phyloP scores from a whole-genome alignment of 2,329 filamentous ascomycete genomes.

The Penicillium sp. region DNA sequence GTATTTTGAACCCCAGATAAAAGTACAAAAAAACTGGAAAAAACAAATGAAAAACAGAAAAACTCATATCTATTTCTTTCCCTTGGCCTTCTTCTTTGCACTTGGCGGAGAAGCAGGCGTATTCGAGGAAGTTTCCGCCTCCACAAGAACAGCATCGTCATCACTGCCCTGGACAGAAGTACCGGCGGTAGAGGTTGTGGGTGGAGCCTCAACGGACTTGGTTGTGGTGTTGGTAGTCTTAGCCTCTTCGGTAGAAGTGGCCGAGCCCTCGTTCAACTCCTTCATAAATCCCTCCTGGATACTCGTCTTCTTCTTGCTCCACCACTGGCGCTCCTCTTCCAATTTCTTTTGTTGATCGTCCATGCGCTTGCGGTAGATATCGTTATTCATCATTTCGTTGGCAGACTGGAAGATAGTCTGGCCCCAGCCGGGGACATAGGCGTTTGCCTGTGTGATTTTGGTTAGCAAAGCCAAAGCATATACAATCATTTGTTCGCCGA shows the following conservation, averaged over 20 bases:
- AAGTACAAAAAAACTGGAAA: neutral
- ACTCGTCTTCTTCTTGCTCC: conserved; percentile 75
- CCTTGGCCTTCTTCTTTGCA: conserved; percentile 47
- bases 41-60: conserved; percentile 5
- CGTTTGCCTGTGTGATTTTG: conserved; percentile 70
- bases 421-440: conserved; percentile 83
- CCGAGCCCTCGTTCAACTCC: conserved; percentile 59
- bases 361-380: conserved; percentile 69
- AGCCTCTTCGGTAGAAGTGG: conserved; percentile 18
- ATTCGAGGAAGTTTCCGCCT: conserved; percentile 50
- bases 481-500: neutral
- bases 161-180: conserved; percentile 50
- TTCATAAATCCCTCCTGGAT: conserved; percentile 79
- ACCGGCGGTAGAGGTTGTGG: conserved; percentile 36
- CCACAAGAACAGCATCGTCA: conserved; percentile 76
- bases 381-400: conserved; percentile 91
- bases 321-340: conserved; percentile 80
- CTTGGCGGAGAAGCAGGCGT: conserved; percentile 23
- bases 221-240: conserved; percentile 11
- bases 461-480: conserved; percentile 14
- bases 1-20: neutral
- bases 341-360: conserved; percentile 71
- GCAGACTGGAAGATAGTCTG: conserved; percentile 95
- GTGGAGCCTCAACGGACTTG: conserved; percentile 22
- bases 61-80: conserved; percentile 42